Evolutionary conservation across 768 basidiomycete genomes (phyloP), one percentile per base, ranked within the genome.

Genomic region (Amanita brunnescens): DNA sequence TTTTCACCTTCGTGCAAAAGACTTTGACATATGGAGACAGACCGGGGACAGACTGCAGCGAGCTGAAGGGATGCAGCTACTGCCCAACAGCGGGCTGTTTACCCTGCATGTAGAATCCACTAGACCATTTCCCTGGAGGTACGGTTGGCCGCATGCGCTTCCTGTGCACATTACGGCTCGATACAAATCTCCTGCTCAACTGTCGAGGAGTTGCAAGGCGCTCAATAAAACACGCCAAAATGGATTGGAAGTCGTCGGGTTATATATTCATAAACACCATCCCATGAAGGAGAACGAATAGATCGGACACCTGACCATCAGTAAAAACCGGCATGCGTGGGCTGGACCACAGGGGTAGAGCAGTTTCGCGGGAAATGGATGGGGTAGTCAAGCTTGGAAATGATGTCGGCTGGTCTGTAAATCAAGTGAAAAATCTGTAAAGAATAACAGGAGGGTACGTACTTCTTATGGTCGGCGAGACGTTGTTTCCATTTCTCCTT

Each of bases 221-320:
- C 64, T 95, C 93, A 32, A 92, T 75, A 63, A 94, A 88, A 16
- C 91, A 85, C 1, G 85, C 86, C 21, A 93, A 78, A 0, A 85
- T 85, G 10, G 83, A 74, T 38, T 78, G 69, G 62, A 98, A 98
- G 63, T 93, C 88, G 64, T 99, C 96, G 23, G 98, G 80, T 56
- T 93, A 79, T 56, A 96, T 91, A 56, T 88, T 85, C 12, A 95
- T 98, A 69, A 97, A 97, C 1, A 99, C 75, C 92, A 97, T 94
- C 23, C 96, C 94, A 53, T 98, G 96, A 0, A 99, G 72, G 9
- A 91, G 79, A 29, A 98, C 80, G 57, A 98, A 99, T 0, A 96
- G 75, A 23, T 93, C 91, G 0, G 85, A 67, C 0, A 75, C 76
- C 1, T 70, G 72, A 5, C 87, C 81, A 57, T 95, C 92, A 2